Evolutionary conservation across 805 yeast genomes (phyloP), one percentile per base, ranked within the genome.

Genomic region (Saccharomycopsis sp.): DNA sequence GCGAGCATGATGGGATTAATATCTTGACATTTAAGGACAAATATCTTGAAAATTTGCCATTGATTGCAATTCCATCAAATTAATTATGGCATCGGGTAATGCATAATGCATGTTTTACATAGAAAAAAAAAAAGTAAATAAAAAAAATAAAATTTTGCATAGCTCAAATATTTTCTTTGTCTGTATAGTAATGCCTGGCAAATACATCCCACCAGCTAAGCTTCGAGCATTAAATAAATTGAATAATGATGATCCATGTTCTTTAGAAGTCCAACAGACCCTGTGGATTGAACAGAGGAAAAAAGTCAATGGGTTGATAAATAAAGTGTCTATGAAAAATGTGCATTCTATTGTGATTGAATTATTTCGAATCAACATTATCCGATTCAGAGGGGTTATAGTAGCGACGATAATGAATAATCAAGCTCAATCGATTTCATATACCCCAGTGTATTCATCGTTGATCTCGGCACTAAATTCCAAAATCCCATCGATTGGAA

Each of bases 401-500:
- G 74, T 75, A n/a, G 67, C 78, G 40, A 62, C 72, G 33, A 41
- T 85, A 2, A 74, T 84, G 71, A 69, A 70, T 38, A 68, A 74
- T 0, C 84, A 77, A 54, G 55, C 67, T 11, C 58, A 56, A 5
- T 66, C 77, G 11, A 35, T 59, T 14, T 52, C 64, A 0, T 64
- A 59, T 47, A 69, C 83, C 0, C 60, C 75, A 0, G 68, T 72
- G 1, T 79, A 73, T 53, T 77, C 88, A 0, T 64, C 83, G 1
- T 54, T 87, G 28, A 68, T 74, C 0, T 69, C 81, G 1, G 69
- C 81, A 1, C 41, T 87, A 8, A 82, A 84, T 59, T 71, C 83
- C 4, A 75, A 81, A 52, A 58, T 85, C 3, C 93, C 94, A 0
- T 73, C 73, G 28, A 62, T 85, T 14, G 95, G 95, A 2, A 72